Base-by-base conservation (phyloP, 768 basidiomycete genomes). In the Auriscalpium microsporum region DNA sequence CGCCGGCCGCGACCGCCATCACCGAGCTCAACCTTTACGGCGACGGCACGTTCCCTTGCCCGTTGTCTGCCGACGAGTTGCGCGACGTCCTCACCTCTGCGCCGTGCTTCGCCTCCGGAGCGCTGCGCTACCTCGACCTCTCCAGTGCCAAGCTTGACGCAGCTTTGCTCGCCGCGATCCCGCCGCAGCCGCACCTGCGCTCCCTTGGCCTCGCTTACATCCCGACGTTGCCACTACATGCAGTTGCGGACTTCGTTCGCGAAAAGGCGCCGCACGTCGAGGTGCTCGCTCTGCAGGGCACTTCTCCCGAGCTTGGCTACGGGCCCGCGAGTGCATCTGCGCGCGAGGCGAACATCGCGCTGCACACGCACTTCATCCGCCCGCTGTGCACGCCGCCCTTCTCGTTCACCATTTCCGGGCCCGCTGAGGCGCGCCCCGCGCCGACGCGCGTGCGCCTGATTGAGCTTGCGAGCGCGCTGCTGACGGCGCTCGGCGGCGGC, bases 161-260 rank as follows among this genome's bases (percentile, higher is more conserved):
- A 8, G 69, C 86, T 8, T 69, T 86, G 7, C 59, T 64, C 14
- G 72, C 75, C 10, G 65, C 72, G 1, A 83, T 83, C 65, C 76
- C 77, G 16, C 70, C 82, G 8, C 91, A 91, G 67, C 83, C 82
- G 3, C 76, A 76, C 45, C 75, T 99, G 28, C 84, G 94, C 54
- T 93, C 92, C 17, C 75, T 98, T 40, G 95, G 96, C 6, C 78
- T 99, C 23, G 94, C 91, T 8, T 84, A 92, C 68, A 90, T 96
- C 55, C 81, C 88, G 6, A 65, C 74, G 33, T 77, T 98, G 36
- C 75, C 80, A 45, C 72, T 97, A 28, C 73, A 73, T 19, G 78
- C 74, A 6, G 75, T 98, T 53, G 71, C 85, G 8, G 71, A 78
- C 13, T 94, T 97, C 70, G 60, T 98, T 49, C 69, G 73, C 56